phyloP scores from a whole-genome alignment of 2,329 filamentous ascomycete genomes.

The Ophidiomyces ophidiicola region DNA sequence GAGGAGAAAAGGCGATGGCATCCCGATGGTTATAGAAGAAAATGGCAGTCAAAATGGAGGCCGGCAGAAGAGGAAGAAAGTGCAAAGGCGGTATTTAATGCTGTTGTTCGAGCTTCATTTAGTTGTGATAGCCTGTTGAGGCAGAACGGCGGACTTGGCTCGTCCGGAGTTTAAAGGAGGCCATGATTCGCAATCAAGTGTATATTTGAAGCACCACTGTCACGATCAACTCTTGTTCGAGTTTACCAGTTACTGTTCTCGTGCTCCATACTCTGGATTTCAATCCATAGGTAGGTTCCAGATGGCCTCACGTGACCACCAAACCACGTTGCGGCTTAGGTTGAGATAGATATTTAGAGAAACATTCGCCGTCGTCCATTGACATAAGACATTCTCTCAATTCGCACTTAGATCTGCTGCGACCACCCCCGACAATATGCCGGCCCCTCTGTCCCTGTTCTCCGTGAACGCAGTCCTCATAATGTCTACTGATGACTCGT shows the following conservation, averaged over 20 bases:
- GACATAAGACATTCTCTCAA: neutral
- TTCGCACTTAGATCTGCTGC: neutral
- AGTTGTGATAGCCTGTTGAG: conserved; percentile 10
- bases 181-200: no score
- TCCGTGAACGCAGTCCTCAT: conserved; percentile 67
- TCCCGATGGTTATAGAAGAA: conserved; percentile 12
- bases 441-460: conserved; percentile 62
- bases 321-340: no score
- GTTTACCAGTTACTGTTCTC: no score
- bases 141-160: neutral
- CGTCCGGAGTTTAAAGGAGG: no score
- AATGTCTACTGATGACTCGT: conserved; percentile 74
- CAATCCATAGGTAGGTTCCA: no score
- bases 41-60: conserved; percentile 11
- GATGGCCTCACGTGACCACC: no score
- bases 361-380: no score
- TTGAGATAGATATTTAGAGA: no score
- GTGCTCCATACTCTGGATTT: no score
- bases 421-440: conserved; percentile 41
- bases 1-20: conserved; percentile 16
- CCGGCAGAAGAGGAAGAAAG: conserved; percentile 6
- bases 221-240: no score
- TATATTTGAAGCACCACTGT: no score
- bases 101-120: conserved; percentile 11
- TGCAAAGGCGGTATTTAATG: conserved; percentile 15